Percentiles rank a stretch among this genome's conserved stretches.
phyloP scores from a whole-genome alignment of 1,284 basidiomycete genomes.

The Apiotrichum laibachii region DNA sequence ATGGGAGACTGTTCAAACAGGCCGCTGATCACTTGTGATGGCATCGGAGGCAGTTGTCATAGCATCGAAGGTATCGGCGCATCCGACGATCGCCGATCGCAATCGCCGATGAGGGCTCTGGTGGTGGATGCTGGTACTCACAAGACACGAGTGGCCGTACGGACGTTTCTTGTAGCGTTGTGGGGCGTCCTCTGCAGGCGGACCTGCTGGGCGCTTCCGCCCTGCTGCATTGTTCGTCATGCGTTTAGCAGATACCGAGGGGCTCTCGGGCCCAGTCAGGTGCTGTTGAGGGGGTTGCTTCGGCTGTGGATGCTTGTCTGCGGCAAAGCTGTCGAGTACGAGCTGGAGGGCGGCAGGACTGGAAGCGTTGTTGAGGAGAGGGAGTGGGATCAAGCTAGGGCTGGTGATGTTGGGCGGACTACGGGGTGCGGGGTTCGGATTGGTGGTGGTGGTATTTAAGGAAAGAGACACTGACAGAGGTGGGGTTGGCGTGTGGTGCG shows the following conservation, averaged over 20 bases:
- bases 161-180: conserved; percentile 11
- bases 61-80: too few species aligned
- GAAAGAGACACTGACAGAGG: too few species aligned
- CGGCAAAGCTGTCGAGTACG: not conserved
- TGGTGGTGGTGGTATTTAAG: not conserved
- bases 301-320: too few species aligned
- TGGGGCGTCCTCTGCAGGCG: not conserved
- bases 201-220: not conserved
- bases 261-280: not conserved
- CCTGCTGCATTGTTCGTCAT: not conserved
- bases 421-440: conserved; percentile 7
- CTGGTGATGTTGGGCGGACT: not conserved
- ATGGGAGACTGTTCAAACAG: too few species aligned
- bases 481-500: not conserved
- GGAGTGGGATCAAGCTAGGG: not conserved
- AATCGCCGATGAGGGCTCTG: not conserved
- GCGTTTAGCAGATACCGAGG: too few species aligned
- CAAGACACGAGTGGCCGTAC: conserved; percentile 10
- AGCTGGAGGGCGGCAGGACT: not conserved
- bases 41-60: too few species aligned
- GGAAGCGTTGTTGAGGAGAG: not conserved
- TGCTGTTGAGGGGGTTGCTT: too few species aligned
- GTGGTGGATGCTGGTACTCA: not conserved
- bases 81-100: too few species aligned
- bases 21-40: too few species aligned